A percentile compares a stretch with the other conserved stretches of the same genome.
phyloP scores from a whole-genome alignment of 306 rosid genomes.

The Oxytropis ochrocephala region DNA sequence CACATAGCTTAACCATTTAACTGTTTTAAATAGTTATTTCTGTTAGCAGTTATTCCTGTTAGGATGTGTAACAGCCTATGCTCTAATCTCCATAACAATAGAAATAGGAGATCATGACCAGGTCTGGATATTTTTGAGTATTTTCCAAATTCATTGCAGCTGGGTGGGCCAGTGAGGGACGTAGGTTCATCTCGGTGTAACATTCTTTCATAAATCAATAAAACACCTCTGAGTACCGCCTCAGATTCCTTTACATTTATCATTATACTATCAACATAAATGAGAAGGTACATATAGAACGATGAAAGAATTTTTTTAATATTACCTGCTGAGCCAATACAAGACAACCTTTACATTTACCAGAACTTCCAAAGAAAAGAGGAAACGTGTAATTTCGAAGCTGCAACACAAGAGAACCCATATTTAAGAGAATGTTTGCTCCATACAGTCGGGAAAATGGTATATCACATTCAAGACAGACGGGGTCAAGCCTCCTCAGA shows the following conservation, averaged over 20 bases:
- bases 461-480: conserved; percentile 51
- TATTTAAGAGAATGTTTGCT: conserved; percentile 56
- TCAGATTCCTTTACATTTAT: neutral
- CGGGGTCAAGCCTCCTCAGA: conserved; percentile 72
- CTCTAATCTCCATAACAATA: no score
- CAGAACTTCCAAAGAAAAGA: conserved; percentile 64
- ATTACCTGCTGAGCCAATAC: conserved; percentile 95
- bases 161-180: no score
- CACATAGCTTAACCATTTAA: neutral
- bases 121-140: no score
- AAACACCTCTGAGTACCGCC: no score
- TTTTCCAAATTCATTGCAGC: no score
- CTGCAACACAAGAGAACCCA: conserved; percentile 52
- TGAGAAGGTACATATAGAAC: conserved; percentile 8
- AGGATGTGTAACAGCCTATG: no score
- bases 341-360: conserved; percentile 73
- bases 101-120: no score
- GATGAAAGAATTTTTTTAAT: neutral
- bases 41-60: no score
- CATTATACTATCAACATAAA: neutral
- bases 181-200: no score
- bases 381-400: conserved; percentile 77
- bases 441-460: conserved; percentile 90
- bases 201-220: no score
- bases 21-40: no score